A percentile compares a stretch with the other conserved stretches of the same genome.
phyloP scores from a whole-genome alignment of 441 rosid genomes.

The Hypseocharis bilobata region DNA sequence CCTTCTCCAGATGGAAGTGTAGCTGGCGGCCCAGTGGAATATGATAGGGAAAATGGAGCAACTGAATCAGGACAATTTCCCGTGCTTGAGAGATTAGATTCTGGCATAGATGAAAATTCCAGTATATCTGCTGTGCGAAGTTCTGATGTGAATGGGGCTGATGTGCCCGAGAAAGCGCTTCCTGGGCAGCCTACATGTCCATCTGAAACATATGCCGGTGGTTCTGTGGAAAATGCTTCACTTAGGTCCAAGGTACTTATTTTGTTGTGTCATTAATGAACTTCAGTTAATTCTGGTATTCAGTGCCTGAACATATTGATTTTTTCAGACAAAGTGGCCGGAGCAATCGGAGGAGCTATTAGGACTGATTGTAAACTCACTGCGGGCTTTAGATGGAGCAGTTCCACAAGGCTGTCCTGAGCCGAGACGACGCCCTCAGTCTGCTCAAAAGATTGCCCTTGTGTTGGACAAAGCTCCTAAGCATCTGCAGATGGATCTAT shows the following conservation, averaged over 20 bases:
- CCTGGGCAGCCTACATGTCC: conserved; percentile 50
- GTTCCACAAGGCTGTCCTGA: conserved; percentile 91
- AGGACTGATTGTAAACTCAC: conserved; percentile 89
- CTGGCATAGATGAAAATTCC: conserved; percentile 53
- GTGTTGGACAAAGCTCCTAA: conserved; percentile 89
- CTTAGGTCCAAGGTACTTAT: conserved; percentile 62
- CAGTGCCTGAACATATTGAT: conserved; percentile 23
- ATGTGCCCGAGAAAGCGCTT: conserved; percentile 42
- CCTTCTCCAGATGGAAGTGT: conserved; percentile 47
- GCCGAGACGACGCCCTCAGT: conserved; percentile 85
- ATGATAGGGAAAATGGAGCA: conserved; percentile 58
- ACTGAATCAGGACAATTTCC: conserved; percentile 49
- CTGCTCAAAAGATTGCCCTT: conserved; percentile 85
- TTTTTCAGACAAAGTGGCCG: conserved; percentile 83
- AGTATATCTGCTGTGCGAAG: conserved; percentile 67
- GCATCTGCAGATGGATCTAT: conserved; percentile 77
- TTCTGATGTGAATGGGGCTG: conserved; percentile 47
- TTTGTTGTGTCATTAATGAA: conserved; percentile 13
- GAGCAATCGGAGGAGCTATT: conserved; percentile 97
- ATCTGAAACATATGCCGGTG: conserved; percentile 56
- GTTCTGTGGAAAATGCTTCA: conserved; percentile 47
- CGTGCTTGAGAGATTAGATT: conserved; percentile 58
- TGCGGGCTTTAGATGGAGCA: conserved; percentile 86
- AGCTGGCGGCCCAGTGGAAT: conserved; percentile 49
- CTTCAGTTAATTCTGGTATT: conserved; percentile 12